Evolutionary conservation across 2,329 filamentous ascomycete genomes (phyloP).

Genomic region (Penicillium sp.): DNA sequence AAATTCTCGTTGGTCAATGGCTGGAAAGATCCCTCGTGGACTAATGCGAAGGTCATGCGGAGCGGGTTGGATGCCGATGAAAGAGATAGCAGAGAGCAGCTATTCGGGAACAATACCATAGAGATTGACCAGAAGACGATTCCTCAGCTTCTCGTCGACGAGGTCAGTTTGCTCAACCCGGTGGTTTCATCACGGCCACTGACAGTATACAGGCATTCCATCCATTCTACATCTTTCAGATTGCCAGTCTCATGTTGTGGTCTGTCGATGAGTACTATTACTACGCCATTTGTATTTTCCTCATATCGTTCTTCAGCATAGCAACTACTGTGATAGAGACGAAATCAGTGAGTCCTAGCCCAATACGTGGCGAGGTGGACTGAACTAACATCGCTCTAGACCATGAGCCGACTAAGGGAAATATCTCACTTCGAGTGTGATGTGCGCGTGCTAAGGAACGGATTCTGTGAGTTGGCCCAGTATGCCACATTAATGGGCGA

Average conservation of each 20-base stretch:
- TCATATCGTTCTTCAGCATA: constrained; percentile 92
- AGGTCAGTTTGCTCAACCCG: constrained; percentile 51
- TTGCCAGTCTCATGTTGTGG: constrained; percentile 91
- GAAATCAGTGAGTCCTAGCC: constrained; percentile 57
- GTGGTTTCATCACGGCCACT: constrained; percentile 8
- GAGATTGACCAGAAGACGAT: constrained; percentile 88
- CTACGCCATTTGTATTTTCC: constrained; percentile 89
- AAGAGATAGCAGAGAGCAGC: constrained; percentile 72
- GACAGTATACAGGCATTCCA: constrained; percentile 67
- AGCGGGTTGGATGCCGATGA: constrained; percentile 84
- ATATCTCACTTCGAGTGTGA: constrained; percentile 95
- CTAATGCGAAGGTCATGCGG: constrained; percentile 68
- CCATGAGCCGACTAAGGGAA: constrained; percentile 84
- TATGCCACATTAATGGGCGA: background rate
- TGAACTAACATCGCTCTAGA: constrained; percentile 46
- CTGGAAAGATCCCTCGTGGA: constrained; percentile 94
- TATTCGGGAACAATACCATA: constrained; percentile 88
- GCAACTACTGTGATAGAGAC: constrained; percentile 86
- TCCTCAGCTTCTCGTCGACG: constrained; percentile 79
- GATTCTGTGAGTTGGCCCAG: constrained; percentile 66
- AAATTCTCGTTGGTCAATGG: constrained; percentile 81
- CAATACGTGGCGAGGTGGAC: constrained; percentile 6
- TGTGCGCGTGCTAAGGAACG: constrained; percentile 84
- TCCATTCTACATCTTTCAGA: constrained; percentile 97
- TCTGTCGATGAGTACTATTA: constrained; percentile 97